phyloP scores from a whole-genome alignment of 192 early-diverging fungal genomes.

The Endogone sp. region DNA sequence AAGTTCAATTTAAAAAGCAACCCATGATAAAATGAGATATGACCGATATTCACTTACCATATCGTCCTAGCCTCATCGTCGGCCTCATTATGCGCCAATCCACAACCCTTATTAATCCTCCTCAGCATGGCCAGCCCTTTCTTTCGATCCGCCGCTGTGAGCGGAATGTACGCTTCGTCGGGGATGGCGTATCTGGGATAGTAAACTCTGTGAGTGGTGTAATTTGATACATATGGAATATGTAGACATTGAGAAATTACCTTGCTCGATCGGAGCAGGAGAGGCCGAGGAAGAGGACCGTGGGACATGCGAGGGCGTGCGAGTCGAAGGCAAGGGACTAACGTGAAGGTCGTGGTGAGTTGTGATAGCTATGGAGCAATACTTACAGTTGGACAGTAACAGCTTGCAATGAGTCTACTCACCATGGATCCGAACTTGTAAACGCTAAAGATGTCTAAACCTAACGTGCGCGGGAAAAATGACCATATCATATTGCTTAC shows the following conservation, averaged over 20 bases:
- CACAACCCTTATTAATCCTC: not conserved
- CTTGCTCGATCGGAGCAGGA: conserved; percentile 6
- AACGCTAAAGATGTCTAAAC: conserved; percentile 14
- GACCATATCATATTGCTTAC: too few relatives aligned
- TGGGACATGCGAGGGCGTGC: conserved; percentile 6
- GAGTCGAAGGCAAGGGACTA: conserved; percentile 16
- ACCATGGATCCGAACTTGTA: conserved; percentile 18
- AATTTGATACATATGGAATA: too few relatives aligned
- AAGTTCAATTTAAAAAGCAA: too few relatives aligned
- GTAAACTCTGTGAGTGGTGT: too few relatives aligned
- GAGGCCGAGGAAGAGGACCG: conserved; percentile 7
- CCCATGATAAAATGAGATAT: not conserved
- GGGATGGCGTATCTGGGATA: conserved; percentile 12
- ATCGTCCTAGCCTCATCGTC: not conserved
- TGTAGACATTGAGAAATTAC: too few relatives aligned
- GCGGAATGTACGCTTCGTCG: not conserved
- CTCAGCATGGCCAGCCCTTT: conserved; percentile 5
- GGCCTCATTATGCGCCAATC: not conserved
- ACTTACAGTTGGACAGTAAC: not conserved
- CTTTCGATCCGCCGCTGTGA: conserved; percentile 7
- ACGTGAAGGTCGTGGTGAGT: too few relatives aligned
- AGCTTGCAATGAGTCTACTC: not conserved
- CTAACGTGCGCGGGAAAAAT: too few relatives aligned
- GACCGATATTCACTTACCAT: not conserved
- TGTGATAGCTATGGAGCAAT: too few relatives aligned